These are phyloP conservation scores for Amborella trichopoda DNA, from an alignment of 164 flowering plant genomes.

Conservation along the genomic window DNA sequence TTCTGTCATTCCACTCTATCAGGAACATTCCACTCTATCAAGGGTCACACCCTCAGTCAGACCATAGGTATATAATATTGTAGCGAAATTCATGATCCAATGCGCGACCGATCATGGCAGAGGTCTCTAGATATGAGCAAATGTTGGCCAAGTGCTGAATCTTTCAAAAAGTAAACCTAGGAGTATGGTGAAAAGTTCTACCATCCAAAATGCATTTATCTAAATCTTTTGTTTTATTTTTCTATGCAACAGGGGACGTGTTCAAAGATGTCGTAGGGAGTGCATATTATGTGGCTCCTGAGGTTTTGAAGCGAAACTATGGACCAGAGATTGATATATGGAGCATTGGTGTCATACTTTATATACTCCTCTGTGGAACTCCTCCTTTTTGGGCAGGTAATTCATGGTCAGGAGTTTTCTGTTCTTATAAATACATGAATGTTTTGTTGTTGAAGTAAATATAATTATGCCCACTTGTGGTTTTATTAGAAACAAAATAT, in stretches of 20 bases:
- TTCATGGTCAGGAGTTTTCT: neutral
- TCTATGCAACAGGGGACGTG: conserved; percentile 35
- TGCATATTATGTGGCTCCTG: conserved; percentile 89
- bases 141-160: neutral
- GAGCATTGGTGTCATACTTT: conserved; percentile 83
- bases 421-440: neutral
- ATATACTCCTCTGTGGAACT: conserved; percentile 66
- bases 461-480: neutral
- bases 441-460: neutral
- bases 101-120: neutral
- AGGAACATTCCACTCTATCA: too few species aligned
- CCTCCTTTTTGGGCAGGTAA: conserved; percentile 92
- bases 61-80: neutral
- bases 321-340: conserved; percentile 84
- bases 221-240: neutral
- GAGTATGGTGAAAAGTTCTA: neutral
- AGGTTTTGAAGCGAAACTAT: conserved; percentile 66
- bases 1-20: too few species aligned
- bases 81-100: neutral
- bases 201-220: neutral
- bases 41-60: too few species aligned
- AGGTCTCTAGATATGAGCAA: neutral
- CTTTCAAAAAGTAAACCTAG: neutral
- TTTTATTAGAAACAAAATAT: neutral
- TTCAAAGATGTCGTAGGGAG: conserved; percentile 77